Evolutionary conservation across 495 filamentous ascomycete genomes (phyloP).

Genomic region (Tuber aestivum): DNA sequence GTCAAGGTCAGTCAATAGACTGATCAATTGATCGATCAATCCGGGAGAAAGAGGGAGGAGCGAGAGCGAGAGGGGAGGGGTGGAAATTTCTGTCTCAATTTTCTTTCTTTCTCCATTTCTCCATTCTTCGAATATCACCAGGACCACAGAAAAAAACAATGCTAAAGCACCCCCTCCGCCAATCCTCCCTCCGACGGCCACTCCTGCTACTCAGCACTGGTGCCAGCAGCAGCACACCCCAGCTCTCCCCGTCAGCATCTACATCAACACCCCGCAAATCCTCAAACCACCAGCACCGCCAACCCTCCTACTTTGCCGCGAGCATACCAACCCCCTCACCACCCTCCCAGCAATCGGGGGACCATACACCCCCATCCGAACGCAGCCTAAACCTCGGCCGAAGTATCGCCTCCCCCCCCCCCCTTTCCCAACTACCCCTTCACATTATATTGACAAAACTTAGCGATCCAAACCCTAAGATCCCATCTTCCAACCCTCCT

Average conservation of each 20-base stretch:
- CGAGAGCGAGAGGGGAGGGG: no score
- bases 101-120: background rate
- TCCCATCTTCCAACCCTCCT: slow-evolving; percentile 79
- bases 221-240: background rate
- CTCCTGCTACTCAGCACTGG: background rate
- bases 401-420: background rate
- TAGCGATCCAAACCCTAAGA: slow-evolving; percentile 81
- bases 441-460: background rate
- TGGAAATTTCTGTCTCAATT: background rate
- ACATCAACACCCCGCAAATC: background rate
- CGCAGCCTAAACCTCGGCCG: background rate
- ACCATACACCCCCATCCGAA: background rate
- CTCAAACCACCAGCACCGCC: background rate
- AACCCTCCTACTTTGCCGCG: background rate
- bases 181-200: background rate
- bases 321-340: background rate
- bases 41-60: background rate
- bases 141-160: background rate
- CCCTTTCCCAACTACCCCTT: background rate
- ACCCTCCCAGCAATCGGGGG: background rate
- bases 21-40: background rate
- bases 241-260: background rate
- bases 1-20: background rate
- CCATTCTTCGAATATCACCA: background rate
- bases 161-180: background rate